Percentiles rank a stretch among this genome's conserved stretches.
Conservation (phyloP, 257 asterid species). For the Nemophila menziesii region DNA sequence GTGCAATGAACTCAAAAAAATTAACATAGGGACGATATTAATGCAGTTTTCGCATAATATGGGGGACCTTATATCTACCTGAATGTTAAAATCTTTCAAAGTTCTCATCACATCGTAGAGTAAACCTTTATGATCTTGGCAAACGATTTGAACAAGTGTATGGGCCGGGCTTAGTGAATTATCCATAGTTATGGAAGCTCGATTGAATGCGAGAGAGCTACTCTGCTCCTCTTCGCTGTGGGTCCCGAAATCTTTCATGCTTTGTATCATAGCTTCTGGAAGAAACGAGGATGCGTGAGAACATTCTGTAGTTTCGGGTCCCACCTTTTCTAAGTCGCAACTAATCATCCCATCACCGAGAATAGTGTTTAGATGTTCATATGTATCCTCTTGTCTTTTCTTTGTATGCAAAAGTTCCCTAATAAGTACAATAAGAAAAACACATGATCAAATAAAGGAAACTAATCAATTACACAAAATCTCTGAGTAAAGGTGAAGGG, state of each 20-base stretch:
- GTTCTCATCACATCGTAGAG: conserved; percentile 81
- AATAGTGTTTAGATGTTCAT: conserved; percentile 37
- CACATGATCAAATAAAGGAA: neutral
- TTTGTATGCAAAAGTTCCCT: conserved; percentile 69
- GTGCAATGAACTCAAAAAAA: too few relatives aligned
- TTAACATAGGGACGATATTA: too few relatives aligned
- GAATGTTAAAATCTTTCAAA: conserved; percentile 69
- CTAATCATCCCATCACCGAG: conserved; percentile 47
- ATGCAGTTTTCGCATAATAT: too few relatives aligned
- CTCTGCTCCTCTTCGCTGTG: conserved; percentile 20
- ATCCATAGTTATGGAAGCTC: conserved; percentile 55
- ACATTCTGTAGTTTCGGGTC: conserved; percentile 49
- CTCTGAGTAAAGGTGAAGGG: neutral
- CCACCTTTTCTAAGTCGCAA: conserved; percentile 62
- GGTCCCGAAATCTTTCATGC: conserved; percentile 33
- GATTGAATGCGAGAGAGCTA: conserved; percentile 26
- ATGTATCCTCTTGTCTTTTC: conserved; percentile 55
- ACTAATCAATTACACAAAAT: neutral
- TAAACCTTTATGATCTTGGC: conserved; percentile 78
- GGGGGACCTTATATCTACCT: too few relatives aligned
- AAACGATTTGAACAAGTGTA: conserved; percentile 74
- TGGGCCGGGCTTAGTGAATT: conserved; percentile 68
- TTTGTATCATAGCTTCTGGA: conserved; percentile 46
- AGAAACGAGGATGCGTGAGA: conserved; percentile 63
- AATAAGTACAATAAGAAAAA: conserved; percentile 7